These are phyloP conservation scores for Talaromyces sp. DNA, from an alignment of 2,329 filamentous ascomycete genomes.

Conservation along the genomic window DNA sequence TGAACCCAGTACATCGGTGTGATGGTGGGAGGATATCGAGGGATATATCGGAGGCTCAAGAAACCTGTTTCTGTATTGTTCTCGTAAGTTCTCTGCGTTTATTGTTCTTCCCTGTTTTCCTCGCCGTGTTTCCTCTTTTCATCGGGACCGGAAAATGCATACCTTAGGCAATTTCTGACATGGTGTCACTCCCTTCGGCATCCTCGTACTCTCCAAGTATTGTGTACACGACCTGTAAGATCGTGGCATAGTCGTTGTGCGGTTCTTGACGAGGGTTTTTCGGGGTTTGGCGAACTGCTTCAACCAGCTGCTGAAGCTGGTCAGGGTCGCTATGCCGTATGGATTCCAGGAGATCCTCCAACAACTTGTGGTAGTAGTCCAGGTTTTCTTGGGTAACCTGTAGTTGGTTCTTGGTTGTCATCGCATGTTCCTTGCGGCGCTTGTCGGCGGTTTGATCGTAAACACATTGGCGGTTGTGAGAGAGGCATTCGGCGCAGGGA, in stretches of 20 bases:
- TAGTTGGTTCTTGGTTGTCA: conserved; percentile 26
- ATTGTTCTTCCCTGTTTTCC: neutral
- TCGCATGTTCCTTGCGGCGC: conserved; percentile 30
- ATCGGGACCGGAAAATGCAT: neutral
- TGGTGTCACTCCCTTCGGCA: conserved; percentile 7
- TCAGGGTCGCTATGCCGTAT: conserved; percentile 19
- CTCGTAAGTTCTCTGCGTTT: neutral
- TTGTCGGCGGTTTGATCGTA: conserved; percentile 31
- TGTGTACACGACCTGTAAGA: conserved; percentile 12
- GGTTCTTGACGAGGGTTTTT: conserved; percentile 8
- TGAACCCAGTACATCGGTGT: neutral
- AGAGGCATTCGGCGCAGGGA: conserved; percentile 30
- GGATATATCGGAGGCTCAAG: neutral
- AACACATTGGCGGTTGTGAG: conserved; percentile 28
- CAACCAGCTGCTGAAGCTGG: conserved; percentile 20
- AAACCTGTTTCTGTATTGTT: neutral
- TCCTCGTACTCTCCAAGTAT: conserved; percentile 6
- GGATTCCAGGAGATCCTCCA: conserved; percentile 23
- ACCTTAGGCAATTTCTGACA: conserved; percentile 3
- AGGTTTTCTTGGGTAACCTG: conserved; percentile 6
- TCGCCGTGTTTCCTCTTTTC: neutral
- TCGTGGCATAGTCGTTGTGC: conserved; percentile 1
- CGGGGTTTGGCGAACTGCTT: conserved; percentile 22
- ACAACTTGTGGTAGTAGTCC: conserved; percentile 19
- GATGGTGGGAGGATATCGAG: neutral